A percentile compares a stretch with the other conserved stretches of the same genome.
Conservation (phyloP, 176 grass and related monocot species). For the Hordeum marinum region DNA sequence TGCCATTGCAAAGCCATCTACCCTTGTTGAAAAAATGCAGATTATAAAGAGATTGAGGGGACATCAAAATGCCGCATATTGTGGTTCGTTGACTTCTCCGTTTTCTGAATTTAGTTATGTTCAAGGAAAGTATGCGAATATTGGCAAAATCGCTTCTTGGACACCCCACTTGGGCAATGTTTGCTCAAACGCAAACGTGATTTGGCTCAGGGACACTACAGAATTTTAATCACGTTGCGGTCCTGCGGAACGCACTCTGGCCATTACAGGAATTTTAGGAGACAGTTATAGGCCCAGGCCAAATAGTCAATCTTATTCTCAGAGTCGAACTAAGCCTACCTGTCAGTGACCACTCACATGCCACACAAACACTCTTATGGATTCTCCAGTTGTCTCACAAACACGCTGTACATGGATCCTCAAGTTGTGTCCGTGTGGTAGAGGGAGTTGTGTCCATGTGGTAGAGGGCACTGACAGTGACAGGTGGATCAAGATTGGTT, state of each 20-base stretch:
- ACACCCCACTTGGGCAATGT: neutral
- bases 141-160: neutral
- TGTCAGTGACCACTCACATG: neutral
- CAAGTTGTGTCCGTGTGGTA: neutral
- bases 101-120: slow-evolving; percentile 18
- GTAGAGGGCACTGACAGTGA: neutral
- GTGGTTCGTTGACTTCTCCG: slow-evolving; percentile 61
- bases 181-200: neutral
- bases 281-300: neutral
- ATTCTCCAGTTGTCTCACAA: neutral
- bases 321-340: neutral
- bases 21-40: slow-evolving; percentile 97
- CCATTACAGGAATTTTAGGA: neutral
- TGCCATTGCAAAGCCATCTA: slow-evolving; percentile 96
- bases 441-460: neutral
- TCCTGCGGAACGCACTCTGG: neutral
- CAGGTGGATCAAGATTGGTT: neutral
- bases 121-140: neutral
- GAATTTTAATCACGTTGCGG: too few species aligned
- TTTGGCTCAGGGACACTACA: neutral
- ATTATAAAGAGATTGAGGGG: slow-evolving; percentile 91
- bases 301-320: neutral
- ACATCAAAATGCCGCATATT: slow-evolving; percentile 95
- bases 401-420: neutral
- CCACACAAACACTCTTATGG: neutral